phyloP scores from a whole-genome alignment of 495 filamentous ascomycete species.

The Penicillium manginii region DNA sequence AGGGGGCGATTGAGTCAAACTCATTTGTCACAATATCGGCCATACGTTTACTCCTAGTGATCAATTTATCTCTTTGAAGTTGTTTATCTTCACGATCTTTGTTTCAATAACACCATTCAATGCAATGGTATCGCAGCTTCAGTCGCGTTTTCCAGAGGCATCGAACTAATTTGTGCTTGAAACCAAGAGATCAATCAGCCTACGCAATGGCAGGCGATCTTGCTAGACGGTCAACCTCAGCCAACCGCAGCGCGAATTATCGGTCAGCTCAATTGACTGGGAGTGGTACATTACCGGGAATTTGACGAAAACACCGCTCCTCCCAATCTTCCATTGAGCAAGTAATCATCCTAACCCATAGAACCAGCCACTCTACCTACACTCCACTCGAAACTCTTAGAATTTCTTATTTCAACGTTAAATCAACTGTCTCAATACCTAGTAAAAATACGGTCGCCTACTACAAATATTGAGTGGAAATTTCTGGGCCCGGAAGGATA shows the following conservation, averaged over 20 bases:
- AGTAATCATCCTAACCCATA: neutral
- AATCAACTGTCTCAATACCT: too few species aligned
- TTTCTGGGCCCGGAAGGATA: too few species aligned
- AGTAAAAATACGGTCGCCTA: too few species aligned
- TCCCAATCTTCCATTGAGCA: constrained; percentile 1
- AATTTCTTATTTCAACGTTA: too few species aligned
- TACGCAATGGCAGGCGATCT: constrained; percentile 1
- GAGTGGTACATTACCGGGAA: neutral
- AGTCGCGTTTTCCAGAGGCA: constrained; percentile 1
- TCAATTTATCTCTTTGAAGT: constrained; percentile 1
- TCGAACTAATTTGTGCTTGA: constrained; percentile 1
- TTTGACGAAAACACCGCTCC: neutral
- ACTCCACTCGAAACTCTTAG: too few species aligned
- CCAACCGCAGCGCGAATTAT: constrained; percentile 1
- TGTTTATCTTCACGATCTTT: constrained; percentile 1
- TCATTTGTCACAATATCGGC: constrained; percentile 1
- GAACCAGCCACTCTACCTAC: too few species aligned
- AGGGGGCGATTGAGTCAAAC: constrained; percentile 1
- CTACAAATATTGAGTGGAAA: too few species aligned
- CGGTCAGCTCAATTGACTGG: neutral
- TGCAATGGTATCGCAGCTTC: constrained; percentile 1
- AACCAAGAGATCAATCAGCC: neutral
- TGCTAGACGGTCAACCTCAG: constrained; percentile 1
- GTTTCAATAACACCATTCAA: constrained; percentile 1
- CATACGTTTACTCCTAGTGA: neutral